Conservation (phyloP, 2,329 filamentous ascomycete species). For the Colletotrichum plurivorum region DNA sequence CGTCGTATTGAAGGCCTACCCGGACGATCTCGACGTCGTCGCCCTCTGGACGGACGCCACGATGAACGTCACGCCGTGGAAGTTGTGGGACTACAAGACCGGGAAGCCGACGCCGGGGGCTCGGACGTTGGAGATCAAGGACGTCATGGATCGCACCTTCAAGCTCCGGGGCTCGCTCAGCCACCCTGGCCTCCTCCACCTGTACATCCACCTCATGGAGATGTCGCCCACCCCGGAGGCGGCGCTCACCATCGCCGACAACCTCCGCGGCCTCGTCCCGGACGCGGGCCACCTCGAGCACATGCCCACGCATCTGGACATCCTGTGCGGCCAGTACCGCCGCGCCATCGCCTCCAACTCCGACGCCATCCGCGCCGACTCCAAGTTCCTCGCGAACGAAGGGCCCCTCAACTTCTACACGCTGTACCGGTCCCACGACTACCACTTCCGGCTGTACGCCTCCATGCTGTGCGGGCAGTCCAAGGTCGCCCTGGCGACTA, state of each 20-base stretch:
- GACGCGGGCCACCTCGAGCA: slow-evolving; percentile 80
- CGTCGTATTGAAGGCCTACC: slow-evolving; percentile 51
- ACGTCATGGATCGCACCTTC: slow-evolving; percentile 62
- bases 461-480: slow-evolving; percentile 83
- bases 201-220: slow-evolving; percentile 85
- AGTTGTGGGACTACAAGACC: slow-evolving; percentile 57
- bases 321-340: slow-evolving; percentile 79
- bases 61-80: slow-evolving; percentile 65
- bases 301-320: slow-evolving; percentile 85
- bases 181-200: slow-evolving; percentile 80
- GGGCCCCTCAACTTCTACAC: slow-evolving; percentile 82
- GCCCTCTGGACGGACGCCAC: slow-evolving; percentile 58
- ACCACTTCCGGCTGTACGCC: slow-evolving; percentile 82
- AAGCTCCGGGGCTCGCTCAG: slow-evolving; percentile 59
- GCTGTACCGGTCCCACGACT: slow-evolving; percentile 81
- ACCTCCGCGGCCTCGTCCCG: slow-evolving; percentile 74
- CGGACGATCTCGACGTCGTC: slow-evolving; percentile 56
- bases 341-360: slow-evolving; percentile 77
- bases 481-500: slow-evolving; percentile 72
- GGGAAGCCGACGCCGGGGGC: slow-evolving; percentile 44
- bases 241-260: slow-evolving; percentile 73
- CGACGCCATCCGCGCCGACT: slow-evolving; percentile 76
- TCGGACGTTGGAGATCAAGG: slow-evolving; percentile 45
- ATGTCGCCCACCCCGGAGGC: slow-evolving; percentile 78
- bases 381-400: slow-evolving; percentile 71